Percentiles rank a stretch among this genome's conserved stretches.
Conservation (phyloP, 306 rosid genomes). For the Trifolium dubium region DNA sequence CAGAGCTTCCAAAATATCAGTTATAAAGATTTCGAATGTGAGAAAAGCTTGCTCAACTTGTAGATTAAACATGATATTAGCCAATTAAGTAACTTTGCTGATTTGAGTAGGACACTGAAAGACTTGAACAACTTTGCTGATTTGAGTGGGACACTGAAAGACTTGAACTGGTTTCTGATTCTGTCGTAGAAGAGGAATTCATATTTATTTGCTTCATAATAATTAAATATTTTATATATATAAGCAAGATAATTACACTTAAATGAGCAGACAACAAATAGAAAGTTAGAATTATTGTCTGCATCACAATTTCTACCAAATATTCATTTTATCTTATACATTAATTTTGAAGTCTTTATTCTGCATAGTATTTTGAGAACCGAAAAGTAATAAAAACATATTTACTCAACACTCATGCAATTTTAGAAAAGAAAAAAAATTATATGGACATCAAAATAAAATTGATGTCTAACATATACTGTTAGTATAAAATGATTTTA, state of each 20-base stretch:
- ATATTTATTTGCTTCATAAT: too few species aligned
- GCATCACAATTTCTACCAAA: neutral
- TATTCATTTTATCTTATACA: neutral
- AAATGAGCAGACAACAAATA: too few species aligned
- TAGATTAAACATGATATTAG: neutral
- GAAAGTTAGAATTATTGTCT: too few species aligned
- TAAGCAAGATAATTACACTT: too few species aligned
- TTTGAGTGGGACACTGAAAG: neutral
- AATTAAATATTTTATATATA: too few species aligned
- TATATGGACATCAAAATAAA: too few species aligned
- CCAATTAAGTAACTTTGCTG: too few species aligned
- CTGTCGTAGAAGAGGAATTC: neutral
- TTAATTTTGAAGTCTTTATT: neutral
- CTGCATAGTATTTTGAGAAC: neutral
- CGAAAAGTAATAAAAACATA: neutral
- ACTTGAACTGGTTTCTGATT: neutral
- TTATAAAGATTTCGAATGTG: neutral
- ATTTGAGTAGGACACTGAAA: neutral
- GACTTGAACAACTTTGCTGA: neutral
- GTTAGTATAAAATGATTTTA: too few species aligned
- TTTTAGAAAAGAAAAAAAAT: too few species aligned
- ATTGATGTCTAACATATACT: too few species aligned
- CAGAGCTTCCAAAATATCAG: neutral
- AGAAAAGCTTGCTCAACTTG: neutral
- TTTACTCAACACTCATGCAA: too few species aligned